These are phyloP conservation scores for Lactarius vividus DNA, from an alignment of 768 basidiomycete genomes.

Conservation along the genomic window DNA sequence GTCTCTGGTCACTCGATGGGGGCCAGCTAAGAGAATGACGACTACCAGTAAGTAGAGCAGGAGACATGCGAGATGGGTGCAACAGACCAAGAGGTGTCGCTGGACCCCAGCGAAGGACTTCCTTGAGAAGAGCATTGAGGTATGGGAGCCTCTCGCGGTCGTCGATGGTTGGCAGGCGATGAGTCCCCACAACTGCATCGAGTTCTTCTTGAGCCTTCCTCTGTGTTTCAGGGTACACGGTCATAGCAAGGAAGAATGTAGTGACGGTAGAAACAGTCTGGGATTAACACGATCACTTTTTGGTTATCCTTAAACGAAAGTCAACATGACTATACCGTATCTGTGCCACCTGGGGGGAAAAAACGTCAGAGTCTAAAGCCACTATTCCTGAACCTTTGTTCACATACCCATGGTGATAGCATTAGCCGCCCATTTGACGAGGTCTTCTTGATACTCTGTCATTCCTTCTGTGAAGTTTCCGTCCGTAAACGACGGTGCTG, in stretches of 20 bases:
- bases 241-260: slow-evolving; percentile 27
- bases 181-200: slow-evolving; percentile 31
- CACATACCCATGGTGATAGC: slow-evolving; percentile 21
- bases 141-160: slow-evolving; percentile 33
- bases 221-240: slow-evolving; percentile 18
- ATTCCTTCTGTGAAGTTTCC: slow-evolving; percentile 5
- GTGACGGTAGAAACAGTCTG: slow-evolving; percentile 9
- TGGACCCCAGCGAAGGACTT: slow-evolving; percentile 25
- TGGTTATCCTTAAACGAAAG: background rate
- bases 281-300: background rate
- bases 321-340: background rate
- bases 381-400: background rate
- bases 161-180: slow-evolving; percentile 30
- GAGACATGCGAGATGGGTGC: too few species aligned
- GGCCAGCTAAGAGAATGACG: background rate
- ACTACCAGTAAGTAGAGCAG: background rate
- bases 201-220: slow-evolving; percentile 33
- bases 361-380: background rate
- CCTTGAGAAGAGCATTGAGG: slow-evolving; percentile 32
- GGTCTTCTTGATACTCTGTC: slow-evolving; percentile 16
- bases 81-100: slow-evolving; percentile 12
- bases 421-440: slow-evolving; percentile 25
- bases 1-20: slow-evolving; percentile 13
- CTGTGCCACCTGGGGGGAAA: slow-evolving; percentile 4
- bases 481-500: slow-evolving; percentile 14